Conservation (phyloP, 805 yeast species). For the Candida khao-thaluensis region DNA sequence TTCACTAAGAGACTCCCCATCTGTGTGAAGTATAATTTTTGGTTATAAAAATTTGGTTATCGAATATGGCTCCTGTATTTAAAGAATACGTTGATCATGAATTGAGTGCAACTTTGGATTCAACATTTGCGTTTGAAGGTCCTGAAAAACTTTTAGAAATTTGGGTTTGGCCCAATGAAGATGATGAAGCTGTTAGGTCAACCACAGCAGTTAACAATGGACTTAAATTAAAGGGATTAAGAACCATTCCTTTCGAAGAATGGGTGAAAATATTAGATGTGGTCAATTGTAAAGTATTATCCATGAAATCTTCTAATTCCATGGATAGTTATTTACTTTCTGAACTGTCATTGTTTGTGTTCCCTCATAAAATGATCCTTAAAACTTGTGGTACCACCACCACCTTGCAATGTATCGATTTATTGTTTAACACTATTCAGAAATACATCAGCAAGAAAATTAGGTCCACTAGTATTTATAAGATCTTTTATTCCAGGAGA, state of each 20-base stretch:
- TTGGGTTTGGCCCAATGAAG: slow-evolving; percentile 68
- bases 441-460: slow-evolving; percentile 23
- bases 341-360: slow-evolving; percentile 89
- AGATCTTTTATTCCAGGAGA: slow-evolving; percentile 86
- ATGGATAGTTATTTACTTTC: slow-evolving; percentile 84
- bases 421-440: slow-evolving; percentile 49
- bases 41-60: slow-evolving; percentile 32
- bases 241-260: slow-evolving; percentile 60
- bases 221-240: slow-evolving; percentile 38
- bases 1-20: slow-evolving; percentile 39
- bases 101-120: slow-evolving; percentile 74
- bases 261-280: slow-evolving; percentile 76
- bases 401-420: slow-evolving; percentile 71
- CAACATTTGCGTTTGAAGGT: slow-evolving; percentile 93
- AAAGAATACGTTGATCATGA: slow-evolving; percentile 72
- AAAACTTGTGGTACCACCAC: slow-evolving; percentile 98
- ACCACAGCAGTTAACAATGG: slow-evolving; percentile 18
- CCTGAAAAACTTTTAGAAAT: slow-evolving; percentile 92
- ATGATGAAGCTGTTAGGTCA: slow-evolving; percentile 22
- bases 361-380: slow-evolving; percentile 76
- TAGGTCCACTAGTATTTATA: slow-evolving; percentile 41
- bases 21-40: slow-evolving; percentile 27
- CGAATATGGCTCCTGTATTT: slow-evolving; percentile 46
- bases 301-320: slow-evolving; percentile 62
- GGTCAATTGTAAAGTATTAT: slow-evolving; percentile 86